These are phyloP conservation scores for Boechera stricta DNA, from an alignment of 345 rosid genomes.

Conservation along the genomic window DNA sequence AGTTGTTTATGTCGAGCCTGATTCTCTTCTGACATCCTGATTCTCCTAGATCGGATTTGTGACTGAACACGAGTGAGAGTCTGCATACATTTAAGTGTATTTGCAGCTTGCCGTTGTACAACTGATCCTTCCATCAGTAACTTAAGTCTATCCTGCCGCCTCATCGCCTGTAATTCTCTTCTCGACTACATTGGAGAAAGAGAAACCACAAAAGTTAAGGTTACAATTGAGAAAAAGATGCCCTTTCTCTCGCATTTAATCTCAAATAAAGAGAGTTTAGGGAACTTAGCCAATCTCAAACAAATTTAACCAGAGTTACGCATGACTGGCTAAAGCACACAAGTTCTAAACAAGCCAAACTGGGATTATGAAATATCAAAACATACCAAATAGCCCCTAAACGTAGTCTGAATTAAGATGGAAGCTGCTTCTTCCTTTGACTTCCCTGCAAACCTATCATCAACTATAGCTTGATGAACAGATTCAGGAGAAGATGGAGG, in stretches of 20 bases:
- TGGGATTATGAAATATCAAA: not conserved
- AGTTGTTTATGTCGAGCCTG: constrained; percentile 86
- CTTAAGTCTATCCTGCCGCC: constrained; percentile 75
- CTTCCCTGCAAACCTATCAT: constrained; percentile 60
- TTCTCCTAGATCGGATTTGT: constrained; percentile 74
- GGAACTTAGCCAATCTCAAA: not conserved
- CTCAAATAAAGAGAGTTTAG: not conserved
- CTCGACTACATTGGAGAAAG: constrained; percentile 60
- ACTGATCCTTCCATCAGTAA: constrained; percentile 77
- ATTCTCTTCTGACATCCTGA: constrained; percentile 86
- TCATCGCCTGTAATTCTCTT: constrained; percentile 68
- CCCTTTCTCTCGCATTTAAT: not conserved
- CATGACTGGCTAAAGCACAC: not conserved
- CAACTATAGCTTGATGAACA: constrained; percentile 36
- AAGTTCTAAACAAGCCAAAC: not conserved
- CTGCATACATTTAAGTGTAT: constrained; percentile 85
- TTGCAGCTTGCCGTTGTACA: constrained; percentile 74
- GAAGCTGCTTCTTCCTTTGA: constrained; percentile 75
- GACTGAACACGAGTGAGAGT: constrained; percentile 82
- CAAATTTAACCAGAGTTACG: not conserved
- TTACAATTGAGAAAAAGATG: not conserved
- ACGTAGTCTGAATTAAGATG: constrained; percentile 76
- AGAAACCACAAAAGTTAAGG: constrained; percentile 27
- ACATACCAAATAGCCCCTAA: constrained; percentile 77
- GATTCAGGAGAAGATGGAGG: constrained; percentile 51